Base-by-base conservation (phyloP, 148 eudicot genomes). In the Drosera capensis region DNA sequence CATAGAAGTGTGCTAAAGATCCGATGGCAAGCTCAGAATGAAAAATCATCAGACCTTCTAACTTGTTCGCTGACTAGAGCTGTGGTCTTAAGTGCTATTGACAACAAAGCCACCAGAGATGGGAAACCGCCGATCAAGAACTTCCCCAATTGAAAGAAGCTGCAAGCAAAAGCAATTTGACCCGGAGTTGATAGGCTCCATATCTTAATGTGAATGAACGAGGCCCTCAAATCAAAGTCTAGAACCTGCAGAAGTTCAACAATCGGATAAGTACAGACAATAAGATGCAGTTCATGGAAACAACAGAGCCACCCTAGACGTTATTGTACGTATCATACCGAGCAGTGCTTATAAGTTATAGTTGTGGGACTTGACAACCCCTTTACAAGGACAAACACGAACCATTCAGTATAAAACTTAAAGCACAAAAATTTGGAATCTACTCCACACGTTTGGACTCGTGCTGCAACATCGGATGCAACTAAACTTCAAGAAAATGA, bases 81-180 rank as follows among this genome's bases (percentile, higher is more conserved):
- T 46, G 60, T 52, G 49, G 65, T 72, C 66, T 87, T 81, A 81
- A 56, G 96, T 86, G 79, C 84, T 68, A 80, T 86, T 81, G 67
- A 78, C 71, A 65, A 86, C 75, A 55, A 59, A 76, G 52, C 63
- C 67, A 60, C 92, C 83, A 58, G 70, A 73, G 67, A 59, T 65
- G 68, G 77, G 64, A 81, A 75, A 75, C 68, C 88, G 80, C 99
- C 93, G 81, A 63, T 75, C 80, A 53, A 75, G 84, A 65, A 79
- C 82, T 78, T 85, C 66, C 55, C 62, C 72, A 63, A 77, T 68
- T 45, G 79, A 57, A 60, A 68, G 66, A 56, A 34, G 63, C 60
- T 57, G 66, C 43, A 65, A 57, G 51, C 52, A 62, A 73, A 59
- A 69, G 74, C 59, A 63, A 59, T 73, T 67, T 65, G 97, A 69